Conservation (phyloP, 202 grass and related monocot species). For the Brachypodium distachyon region DNA sequence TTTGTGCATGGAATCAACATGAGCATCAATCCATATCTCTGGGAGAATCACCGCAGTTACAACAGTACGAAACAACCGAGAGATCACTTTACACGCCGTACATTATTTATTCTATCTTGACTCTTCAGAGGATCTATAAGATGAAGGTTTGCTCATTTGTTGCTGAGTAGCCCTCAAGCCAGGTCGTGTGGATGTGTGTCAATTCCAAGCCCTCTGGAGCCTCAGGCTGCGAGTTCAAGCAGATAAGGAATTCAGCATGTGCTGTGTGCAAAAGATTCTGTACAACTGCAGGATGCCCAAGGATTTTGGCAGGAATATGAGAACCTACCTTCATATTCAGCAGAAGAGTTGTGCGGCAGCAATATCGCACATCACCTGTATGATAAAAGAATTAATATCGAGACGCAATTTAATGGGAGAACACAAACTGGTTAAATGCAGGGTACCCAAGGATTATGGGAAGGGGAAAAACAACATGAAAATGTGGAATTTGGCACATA, state of each 20-base stretch:
- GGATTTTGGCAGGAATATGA: neutral
- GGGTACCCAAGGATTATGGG: neutral
- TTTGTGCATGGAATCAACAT: neutral
- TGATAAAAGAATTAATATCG: neutral
- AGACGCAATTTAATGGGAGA: neutral
- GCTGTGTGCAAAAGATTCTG: neutral
- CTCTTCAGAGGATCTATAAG: constrained; percentile 27
- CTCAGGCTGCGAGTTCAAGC: constrained; percentile 27
- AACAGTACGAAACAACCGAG: neutral
- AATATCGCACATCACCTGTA: constrained; percentile 34
- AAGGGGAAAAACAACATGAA: neutral
- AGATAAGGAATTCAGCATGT: neutral
- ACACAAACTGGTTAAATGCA: neutral
- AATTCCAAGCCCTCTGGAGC: constrained; percentile 37
- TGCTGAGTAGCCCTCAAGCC: constrained; percentile 40
- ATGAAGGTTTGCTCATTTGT: constrained; percentile 21
- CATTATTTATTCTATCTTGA: constrained; percentile 8
- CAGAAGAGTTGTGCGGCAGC: constrained; percentile 46
- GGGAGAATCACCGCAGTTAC: neutral
- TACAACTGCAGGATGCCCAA: neutral
- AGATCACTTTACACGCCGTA: neutral
- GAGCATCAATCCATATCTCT: neutral
- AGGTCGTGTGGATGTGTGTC: constrained; percentile 44
- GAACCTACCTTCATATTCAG: constrained; percentile 54
- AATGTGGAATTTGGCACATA: too few species aligned